A percentile compares a stretch with the other conserved stretches of the same genome.
These are phyloP conservation scores for Silene latifolia DNA, from an alignment of 148 eudicot species.

Conservation along the genomic window DNA sequence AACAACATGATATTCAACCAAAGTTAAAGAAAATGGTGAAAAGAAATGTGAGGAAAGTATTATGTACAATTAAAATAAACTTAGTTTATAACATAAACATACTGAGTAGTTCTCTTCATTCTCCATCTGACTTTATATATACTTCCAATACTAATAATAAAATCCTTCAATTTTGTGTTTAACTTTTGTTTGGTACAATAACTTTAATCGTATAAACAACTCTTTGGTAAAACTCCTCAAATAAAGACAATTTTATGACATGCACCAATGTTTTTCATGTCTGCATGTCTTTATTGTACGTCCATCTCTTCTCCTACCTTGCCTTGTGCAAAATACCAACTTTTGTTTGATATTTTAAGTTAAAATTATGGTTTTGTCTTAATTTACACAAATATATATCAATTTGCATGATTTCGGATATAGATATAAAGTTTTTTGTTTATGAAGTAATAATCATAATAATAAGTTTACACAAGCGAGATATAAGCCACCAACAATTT, in stretches of 20 bases:
- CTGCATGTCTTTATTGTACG: constrained; percentile 17
- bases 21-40: too few relatives aligned
- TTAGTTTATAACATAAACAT: constrained; percentile 15
- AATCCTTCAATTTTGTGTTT: neutral
- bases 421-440: neutral
- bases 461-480: too few relatives aligned
- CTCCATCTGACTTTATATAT: constrained; percentile 40
- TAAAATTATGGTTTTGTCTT: constrained; percentile 9
- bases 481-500: too few relatives aligned
- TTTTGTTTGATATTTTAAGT: constrained; percentile 6
- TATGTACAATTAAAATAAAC: too few relatives aligned
- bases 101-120: constrained; percentile 58
- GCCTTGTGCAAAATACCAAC: neutral
- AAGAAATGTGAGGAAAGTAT: too few relatives aligned
- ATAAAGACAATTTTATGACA: constrained; percentile 25
- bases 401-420: too few relatives aligned
- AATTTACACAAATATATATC: too few relatives aligned
- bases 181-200: constrained; percentile 19
- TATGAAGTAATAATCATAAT: too few relatives aligned
- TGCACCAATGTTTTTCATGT: constrained; percentile 14
- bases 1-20: constrained; percentile 3
- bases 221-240: constrained; percentile 21
- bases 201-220: too few relatives aligned
- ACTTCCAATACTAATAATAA: constrained; percentile 8
- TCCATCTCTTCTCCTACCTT: neutral